Evolutionary conservation across 208 protist species (phyloP), one percentile per base, ranked within the genome.

Genomic region (Leptomonas seymouri): DNA sequence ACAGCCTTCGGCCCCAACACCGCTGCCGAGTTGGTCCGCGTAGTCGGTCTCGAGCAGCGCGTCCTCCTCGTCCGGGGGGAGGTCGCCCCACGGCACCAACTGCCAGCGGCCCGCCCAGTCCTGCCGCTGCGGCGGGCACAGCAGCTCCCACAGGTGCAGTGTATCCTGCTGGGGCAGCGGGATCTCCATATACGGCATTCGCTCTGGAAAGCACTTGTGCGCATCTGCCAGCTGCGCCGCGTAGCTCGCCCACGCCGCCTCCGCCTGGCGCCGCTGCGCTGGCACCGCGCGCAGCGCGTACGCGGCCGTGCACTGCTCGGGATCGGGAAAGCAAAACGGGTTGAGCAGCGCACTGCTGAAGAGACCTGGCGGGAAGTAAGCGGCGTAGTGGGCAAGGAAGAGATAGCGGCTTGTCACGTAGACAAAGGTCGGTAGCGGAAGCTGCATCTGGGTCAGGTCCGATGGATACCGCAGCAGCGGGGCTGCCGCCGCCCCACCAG

Each of bases 381-480:
- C 20, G 27, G 83, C 58, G 75, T 89, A 94, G 53, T 78, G 74
- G 21, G 82, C 48, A 16, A 71, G 71, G 61, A 94, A 94, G 23
- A 91, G 70, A 21, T 85, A 81, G 46, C 88, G 77, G 73, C 85
- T 90, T 28, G 91, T 65, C 3, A 94, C 71, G 53, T 94, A 91
- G 1, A 94, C 88, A 76, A 91, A 94, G n/a, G 73, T 73, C 3
- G 88, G 88, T 20, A 94, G 60, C 15, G 85, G 81, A 18, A 93
- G 48, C 53, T 61, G 70, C 62, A 67, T 50, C 31, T 72, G 55
- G 16, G 55, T 68, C 20, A 73, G 62, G 16, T 74, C 55, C 12
- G 49, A 31, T 8, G 64, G 27, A 7, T 18, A 28, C 16, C n/a
- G 55, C 45, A 67, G 45, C 41, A 59, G 50, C 28, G 4, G 31